Evolutionary conservation across 139 green algal genomes (phyloP).

Genomic region (Coelastrella sp.): DNA sequence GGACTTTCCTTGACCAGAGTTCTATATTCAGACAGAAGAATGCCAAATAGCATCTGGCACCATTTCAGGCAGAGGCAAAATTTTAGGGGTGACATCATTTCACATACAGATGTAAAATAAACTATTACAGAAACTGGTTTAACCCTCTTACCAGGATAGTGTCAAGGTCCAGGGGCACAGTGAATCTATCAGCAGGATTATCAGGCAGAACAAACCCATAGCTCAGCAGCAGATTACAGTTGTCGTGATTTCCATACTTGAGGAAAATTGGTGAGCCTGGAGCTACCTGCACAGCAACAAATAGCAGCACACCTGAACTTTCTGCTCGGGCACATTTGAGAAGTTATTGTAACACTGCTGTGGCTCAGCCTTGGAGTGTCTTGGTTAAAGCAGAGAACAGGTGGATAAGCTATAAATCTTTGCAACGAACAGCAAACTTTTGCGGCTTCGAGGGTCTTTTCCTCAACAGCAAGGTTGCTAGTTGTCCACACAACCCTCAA

Average conservation of each 20-base stretch:
- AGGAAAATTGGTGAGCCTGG: slow-evolving; percentile 51
- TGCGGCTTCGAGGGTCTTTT: too few species aligned
- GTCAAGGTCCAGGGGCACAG: slow-evolving; percentile 47
- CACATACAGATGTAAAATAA: neutral
- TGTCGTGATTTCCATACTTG: slow-evolving; percentile 63
- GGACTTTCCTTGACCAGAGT: too few species aligned
- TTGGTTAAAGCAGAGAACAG: too few species aligned
- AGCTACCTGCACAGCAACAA: slow-evolving; percentile 41
- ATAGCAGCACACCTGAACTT: neutral
- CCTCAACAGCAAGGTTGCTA: too few species aligned
- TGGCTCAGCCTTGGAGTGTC: too few species aligned
- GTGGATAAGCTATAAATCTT: too few species aligned
- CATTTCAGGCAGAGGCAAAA: neutral
- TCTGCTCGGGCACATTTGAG: too few species aligned
- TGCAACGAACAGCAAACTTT: too few species aligned
- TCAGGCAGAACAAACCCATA: slow-evolving; percentile 65
- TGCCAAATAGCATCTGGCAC: too few species aligned
- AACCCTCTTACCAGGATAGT: slow-evolving; percentile 44
- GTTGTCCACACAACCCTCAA: too few species aligned
- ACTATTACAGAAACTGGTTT: neutral
- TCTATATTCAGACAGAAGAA: too few species aligned
- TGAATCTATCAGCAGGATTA: slow-evolving; percentile 57
- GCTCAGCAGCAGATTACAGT: slow-evolving; percentile 65
- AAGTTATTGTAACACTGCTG: too few species aligned
- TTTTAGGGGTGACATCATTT: neutral